Evolutionary conservation across 2,329 filamentous ascomycete genomes (phyloP).

Genomic region (Lecanosticta acicola): DNA sequence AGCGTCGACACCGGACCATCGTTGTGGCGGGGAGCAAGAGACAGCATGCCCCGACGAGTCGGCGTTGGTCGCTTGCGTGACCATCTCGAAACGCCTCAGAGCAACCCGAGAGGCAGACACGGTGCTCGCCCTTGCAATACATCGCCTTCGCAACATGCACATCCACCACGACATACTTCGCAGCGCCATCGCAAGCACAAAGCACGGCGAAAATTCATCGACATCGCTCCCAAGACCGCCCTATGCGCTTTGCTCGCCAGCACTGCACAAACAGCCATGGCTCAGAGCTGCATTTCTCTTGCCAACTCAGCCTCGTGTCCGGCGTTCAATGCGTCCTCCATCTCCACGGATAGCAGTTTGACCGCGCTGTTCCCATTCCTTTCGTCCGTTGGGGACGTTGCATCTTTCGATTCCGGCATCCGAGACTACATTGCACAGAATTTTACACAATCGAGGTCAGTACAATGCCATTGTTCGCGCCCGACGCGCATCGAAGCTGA

Average conservation of each 20-base stretch:
- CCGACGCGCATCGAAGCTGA: constrained; percentile 27
- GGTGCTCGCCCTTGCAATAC: neutral
- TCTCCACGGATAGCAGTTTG: constrained; percentile 58
- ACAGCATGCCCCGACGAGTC: neutral
- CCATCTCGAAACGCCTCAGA: neutral
- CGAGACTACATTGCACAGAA: constrained; percentile 64
- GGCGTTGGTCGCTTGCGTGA: neutral
- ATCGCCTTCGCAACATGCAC: constrained; percentile 4
- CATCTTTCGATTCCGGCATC: constrained; percentile 73
- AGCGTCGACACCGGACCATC: no score
- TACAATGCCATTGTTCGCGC: neutral
- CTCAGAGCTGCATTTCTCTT: constrained; percentile 61
- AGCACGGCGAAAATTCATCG: constrained; percentile 6
- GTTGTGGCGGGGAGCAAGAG: neutral
- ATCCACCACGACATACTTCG: constrained; percentile 11
- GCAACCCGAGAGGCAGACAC: neutral
- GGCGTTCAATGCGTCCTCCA: constrained; percentile 65
- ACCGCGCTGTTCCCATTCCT: constrained; percentile 72
- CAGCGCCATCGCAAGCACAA: constrained; percentile 5
- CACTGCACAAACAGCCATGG: constrained; percentile 25
- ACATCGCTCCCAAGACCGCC: constrained; percentile 10
- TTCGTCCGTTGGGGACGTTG: constrained; percentile 66
- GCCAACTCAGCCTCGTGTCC: constrained; percentile 64
- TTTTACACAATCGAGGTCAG: constrained; percentile 75
- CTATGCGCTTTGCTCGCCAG: constrained; percentile 24